Evolutionary conservation across 306 rosid genomes (phyloP).

Genomic region (Neltuma alba): DNA sequence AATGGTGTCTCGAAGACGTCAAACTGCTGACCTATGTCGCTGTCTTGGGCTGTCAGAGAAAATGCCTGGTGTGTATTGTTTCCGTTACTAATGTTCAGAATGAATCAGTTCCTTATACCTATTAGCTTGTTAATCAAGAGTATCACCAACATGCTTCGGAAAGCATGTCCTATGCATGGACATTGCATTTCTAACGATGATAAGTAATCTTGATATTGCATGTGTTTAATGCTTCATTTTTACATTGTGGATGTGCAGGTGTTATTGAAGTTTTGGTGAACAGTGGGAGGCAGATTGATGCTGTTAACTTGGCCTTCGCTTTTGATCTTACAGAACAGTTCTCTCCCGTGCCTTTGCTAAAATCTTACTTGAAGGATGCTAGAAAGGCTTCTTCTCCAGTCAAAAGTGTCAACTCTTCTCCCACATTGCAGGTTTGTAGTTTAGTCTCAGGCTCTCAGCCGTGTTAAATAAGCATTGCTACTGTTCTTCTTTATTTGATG

Average conservation of each 20-base stretch:
- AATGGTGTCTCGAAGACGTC: slow-evolving; percentile 97
- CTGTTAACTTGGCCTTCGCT: slow-evolving; percentile 91
- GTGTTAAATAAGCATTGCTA: slow-evolving; percentile 8
- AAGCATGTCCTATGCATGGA: slow-evolving; percentile 12
- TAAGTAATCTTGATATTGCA: slow-evolving; percentile 23
- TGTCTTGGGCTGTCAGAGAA: slow-evolving; percentile 89
- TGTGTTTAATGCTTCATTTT: slow-evolving; percentile 32
- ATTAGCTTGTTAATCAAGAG: not conserved
- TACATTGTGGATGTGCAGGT: slow-evolving; percentile 54
- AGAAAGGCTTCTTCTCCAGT: slow-evolving; percentile 76
- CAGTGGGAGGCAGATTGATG: slow-evolving; percentile 97
- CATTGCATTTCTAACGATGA: slow-evolving; percentile 28
- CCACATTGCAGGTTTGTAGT: slow-evolving; percentile 70
- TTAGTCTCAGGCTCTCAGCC: slow-evolving; percentile 5
- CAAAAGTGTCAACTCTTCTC: slow-evolving; percentile 76
- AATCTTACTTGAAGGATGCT: slow-evolving; percentile 92
- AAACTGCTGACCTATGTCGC: slow-evolving; percentile 95
- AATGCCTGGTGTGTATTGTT: slow-evolving; percentile 75
- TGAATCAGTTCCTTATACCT: slow-evolving; percentile 6
- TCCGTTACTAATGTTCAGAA: slow-evolving; percentile 7
- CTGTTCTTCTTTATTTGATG: slow-evolving; percentile 4
- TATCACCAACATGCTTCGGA: slow-evolving; percentile 2
- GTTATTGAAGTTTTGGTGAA: slow-evolving; percentile 78
- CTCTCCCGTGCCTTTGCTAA: slow-evolving; percentile 80
- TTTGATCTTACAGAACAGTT: slow-evolving; percentile 79